These are phyloP conservation scores for Hymenoscyphus scutula DNA, from an alignment of 2,329 filamentous ascomycete species.

Conservation along the genomic window DNA sequence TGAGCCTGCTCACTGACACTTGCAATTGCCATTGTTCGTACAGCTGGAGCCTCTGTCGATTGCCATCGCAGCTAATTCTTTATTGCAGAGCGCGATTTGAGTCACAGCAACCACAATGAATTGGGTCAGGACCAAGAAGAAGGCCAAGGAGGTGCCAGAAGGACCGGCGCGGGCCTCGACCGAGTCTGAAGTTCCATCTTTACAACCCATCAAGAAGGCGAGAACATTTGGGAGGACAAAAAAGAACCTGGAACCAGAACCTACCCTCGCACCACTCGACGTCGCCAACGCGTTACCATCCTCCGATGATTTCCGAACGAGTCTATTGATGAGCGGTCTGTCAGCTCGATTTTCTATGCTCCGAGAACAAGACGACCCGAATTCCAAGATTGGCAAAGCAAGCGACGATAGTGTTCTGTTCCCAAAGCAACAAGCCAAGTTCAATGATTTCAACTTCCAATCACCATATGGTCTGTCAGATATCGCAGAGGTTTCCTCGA, in stretches of 20 bases:
- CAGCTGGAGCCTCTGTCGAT: not conserved
- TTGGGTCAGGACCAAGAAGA: slow-evolving; percentile 72
- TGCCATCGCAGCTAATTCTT: not conserved
- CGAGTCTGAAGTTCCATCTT: slow-evolving; percentile 48
- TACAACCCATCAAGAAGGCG: slow-evolving; percentile 42
- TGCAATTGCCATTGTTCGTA: slow-evolving; percentile 22
- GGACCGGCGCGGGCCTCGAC: slow-evolving; percentile 47
- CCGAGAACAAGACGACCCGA: slow-evolving; percentile 88
- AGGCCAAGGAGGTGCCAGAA: slow-evolving; percentile 56
- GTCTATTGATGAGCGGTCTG: slow-evolving; percentile 90
- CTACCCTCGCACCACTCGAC: slow-evolving; percentile 64
- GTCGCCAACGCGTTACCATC: slow-evolving; percentile 72
- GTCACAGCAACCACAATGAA: slow-evolving; percentile 57
- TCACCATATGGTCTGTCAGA: slow-evolving; percentile 60
- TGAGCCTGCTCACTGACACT: slow-evolving; percentile 28
- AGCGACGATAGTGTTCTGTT: slow-evolving; percentile 91
- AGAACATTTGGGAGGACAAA: slow-evolving; percentile 58
- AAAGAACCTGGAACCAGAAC: slow-evolving; percentile 43
- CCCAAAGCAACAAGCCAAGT: slow-evolving; percentile 72
- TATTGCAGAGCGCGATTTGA: slow-evolving; percentile 9
- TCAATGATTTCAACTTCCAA: slow-evolving; percentile 61
- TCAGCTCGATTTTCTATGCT: slow-evolving; percentile 97
- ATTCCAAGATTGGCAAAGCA: slow-evolving; percentile 85
- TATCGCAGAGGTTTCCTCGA: slow-evolving; percentile 87
- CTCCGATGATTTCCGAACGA: slow-evolving; percentile 89